These are phyloP conservation scores for Fusarium ambrosium DNA, from an alignment of 2,329 filamentous ascomycete species.

Conservation along the genomic window DNA sequence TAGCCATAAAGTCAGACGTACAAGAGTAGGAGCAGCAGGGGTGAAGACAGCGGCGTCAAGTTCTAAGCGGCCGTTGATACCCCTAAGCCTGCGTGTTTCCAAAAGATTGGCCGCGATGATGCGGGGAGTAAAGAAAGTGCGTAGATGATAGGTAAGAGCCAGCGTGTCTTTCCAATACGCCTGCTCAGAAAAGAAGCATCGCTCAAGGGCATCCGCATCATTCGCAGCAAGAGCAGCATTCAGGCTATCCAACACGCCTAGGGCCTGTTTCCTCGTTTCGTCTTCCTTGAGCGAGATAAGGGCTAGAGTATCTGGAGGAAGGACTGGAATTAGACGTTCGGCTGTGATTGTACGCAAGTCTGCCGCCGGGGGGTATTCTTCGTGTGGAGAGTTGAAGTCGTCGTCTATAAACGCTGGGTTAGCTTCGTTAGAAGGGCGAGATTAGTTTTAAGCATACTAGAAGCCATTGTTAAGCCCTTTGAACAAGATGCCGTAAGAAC, in stretches of 20 bases:
- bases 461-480: background rate
- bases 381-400: background rate
- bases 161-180: constrained; percentile 35
- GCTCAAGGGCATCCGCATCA: background rate
- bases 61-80: background rate
- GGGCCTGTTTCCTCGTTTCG: background rate
- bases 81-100: background rate
- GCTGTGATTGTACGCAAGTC: constrained; percentile 18
- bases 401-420: background rate
- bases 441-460: background rate
- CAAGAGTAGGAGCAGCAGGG: constrained; percentile 21
- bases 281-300: background rate
- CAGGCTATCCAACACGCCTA: background rate
- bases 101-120: background rate
- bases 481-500: background rate
- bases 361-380: constrained; percentile 10
- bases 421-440: too few relatives aligned
- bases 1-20: background rate
- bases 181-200: constrained; percentile 22
- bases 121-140: constrained; percentile 14
- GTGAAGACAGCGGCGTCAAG: constrained; percentile 25
- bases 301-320: background rate
- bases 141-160: constrained; percentile 31
- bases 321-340: constrained; percentile 7
- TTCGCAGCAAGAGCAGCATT: constrained; percentile 2